Evolutionary conservation across 352 stramenopile genomes (phyloP), one percentile per base, ranked within the genome.

Genomic region (Aphanomyces astaci): DNA sequence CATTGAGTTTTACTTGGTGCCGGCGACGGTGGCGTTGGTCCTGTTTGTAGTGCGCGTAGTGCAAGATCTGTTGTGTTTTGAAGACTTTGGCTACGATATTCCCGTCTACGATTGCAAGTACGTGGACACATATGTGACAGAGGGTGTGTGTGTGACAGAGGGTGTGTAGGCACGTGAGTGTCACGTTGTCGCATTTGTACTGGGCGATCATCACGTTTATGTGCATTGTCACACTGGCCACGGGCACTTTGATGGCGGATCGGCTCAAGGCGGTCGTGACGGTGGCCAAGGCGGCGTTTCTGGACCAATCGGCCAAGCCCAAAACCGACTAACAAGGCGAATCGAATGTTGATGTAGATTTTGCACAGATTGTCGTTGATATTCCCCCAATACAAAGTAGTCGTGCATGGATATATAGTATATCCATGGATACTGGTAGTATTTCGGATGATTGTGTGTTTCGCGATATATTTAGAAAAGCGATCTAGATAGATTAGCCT

Each of bases 1-100:
- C 72, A 79, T 90, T 69, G 95, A 90, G 80, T 98, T 88, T 73
- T 98, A 98, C 72, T 71, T 97, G 25, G 79, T 98, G 51, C 95
- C 96, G 2, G 78, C 96, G 27, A 75, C 83, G 9, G 76, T 99
- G 30, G 96, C 94, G 11, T 67, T 96, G 36, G 73, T 81, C 36
- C 83, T 97, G 56, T 88, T 96, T 31, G 75, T 98, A 33, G 84
- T 98, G 60, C 86, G 94, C 54, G 94, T 94, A 66, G 79, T 77
- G 22, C 82, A 92, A 72, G 85, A 94, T 63, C 71, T 94, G 39
- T 72, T 94, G 24, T 94, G 86, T 73, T 94, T 92, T 72, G 86
- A 94, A 52, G 51, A 80, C 66, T 90, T 94, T 64, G 86, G 86
- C 59, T 91, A 90, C 72, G 86, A 94, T 56, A 77, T 94, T 54